A percentile compares a stretch with the other conserved stretches of the same genome.
Evolutionary conservation across 768 basidiomycete species (phyloP).

Genomic region (Collybiopsis confluens): DNA sequence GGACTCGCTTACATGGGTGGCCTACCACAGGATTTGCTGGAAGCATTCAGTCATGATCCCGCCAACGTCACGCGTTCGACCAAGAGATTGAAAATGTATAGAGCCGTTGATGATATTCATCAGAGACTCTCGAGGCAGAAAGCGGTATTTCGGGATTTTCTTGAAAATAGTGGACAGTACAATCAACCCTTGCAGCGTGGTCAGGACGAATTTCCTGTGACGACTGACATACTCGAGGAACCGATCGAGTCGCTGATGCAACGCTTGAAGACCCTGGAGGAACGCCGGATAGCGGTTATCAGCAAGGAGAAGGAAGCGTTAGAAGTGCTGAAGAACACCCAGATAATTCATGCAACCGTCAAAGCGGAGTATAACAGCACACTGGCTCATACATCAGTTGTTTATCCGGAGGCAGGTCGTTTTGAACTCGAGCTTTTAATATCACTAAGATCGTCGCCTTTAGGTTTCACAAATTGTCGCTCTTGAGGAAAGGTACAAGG

Average conservation of each 20-base stretch:
- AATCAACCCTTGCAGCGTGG: background rate
- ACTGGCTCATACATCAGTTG: slow-evolving; percentile 62
- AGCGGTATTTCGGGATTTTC: slow-evolving; percentile 48
- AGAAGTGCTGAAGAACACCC: slow-evolving; percentile 47
- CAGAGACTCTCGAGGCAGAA: slow-evolving; percentile 59
- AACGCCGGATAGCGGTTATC: slow-evolving; percentile 38
- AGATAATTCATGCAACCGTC: slow-evolving; percentile 47
- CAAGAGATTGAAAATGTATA: slow-evolving; percentile 58
- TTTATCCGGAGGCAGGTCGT: slow-evolving; percentile 68
- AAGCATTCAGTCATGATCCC: slow-evolving; percentile 75
- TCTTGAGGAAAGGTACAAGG: slow-evolving; percentile 74
- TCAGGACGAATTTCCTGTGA: slow-evolving; percentile 11
- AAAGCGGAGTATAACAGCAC: slow-evolving; percentile 66
- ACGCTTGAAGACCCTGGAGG: slow-evolving; percentile 47
- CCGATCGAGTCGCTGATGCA: slow-evolving; percentile 48
- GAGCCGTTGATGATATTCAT: slow-evolving; percentile 74
- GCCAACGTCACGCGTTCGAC: slow-evolving; percentile 69
- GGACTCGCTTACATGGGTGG: slow-evolving; percentile 34
- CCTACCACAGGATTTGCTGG: slow-evolving; percentile 64
- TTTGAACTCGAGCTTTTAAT: background rate
- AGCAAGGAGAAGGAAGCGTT: slow-evolving; percentile 46
- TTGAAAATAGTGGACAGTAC: slow-evolving; percentile 17
- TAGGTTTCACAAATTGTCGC: slow-evolving; percentile 69
- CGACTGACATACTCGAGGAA: slow-evolving; percentile 46
- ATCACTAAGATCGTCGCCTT: background rate